Evolutionary conservation across 2,329 filamentous ascomycete species (phyloP), one percentile per base, ranked within the genome.

Genomic region (Didymella pomorum): DNA sequence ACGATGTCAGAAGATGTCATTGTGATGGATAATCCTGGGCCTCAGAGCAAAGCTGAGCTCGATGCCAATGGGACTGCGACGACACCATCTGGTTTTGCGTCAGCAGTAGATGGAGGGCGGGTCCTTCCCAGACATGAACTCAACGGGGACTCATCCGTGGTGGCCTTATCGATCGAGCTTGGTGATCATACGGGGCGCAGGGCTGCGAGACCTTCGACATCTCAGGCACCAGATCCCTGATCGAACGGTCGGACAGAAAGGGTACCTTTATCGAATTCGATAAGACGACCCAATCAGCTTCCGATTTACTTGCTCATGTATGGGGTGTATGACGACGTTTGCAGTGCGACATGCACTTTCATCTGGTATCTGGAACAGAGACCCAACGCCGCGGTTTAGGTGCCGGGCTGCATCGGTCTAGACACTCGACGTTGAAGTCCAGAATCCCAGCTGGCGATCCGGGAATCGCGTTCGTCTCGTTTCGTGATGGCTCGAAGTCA

Each of bases 391-490:
- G 21, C 16, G 41, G 47, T 33, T 31, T 26, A 25, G 26, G 26
- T 46, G 20, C 33, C 42, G 31, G 20, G 25, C 18, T 43, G 35
- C 43, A 31, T 45, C n/a, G 45, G 21, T 45, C 49, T 53, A 45
- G 56, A 53, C 28, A 11, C 44, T 18, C 20, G 26, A 35, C 20
- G 37, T 53, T 23, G 7, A 43, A 31, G 21, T 25, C n/a, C 14
- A 31, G 16, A 29, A 25, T 44, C 25, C 50, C 23, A 39, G 44
- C 39, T 35, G 56, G 8, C 39, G 56, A 53, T 58, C 56, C 16
- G 44, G 12, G 28, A 49, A 58, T 58, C 45, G 14, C n/a, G 49
- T 44, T 53, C 45, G 39, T 53, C 25, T 50, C 23, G 50, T 53
- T 53, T 53, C 39, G 50, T 28, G 29, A 45, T 33, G 33, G 25